Evolutionary conservation across 2,329 filamentous ascomycete genomes (phyloP).

Genomic region (Cladophialophora psammophila): DNA sequence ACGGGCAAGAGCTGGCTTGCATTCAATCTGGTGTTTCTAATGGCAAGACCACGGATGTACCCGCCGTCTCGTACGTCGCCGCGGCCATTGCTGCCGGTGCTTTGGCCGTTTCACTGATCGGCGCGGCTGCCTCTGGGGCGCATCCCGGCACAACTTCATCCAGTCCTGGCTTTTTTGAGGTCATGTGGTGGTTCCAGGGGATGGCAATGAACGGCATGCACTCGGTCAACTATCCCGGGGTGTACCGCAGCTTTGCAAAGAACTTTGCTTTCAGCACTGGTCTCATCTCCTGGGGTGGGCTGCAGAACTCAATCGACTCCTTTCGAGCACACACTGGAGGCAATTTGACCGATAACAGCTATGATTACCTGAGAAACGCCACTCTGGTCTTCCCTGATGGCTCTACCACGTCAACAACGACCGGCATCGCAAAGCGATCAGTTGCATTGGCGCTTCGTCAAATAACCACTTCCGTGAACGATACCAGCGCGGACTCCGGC

Average conservation of each 20-base stretch:
- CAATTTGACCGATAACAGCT: slow-evolving; percentile 81
- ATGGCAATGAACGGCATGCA: slow-evolving; percentile 97
- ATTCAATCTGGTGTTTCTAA: slow-evolving; percentile 83
- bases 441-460: slow-evolving; percentile 64
- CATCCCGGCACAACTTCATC: slow-evolving; percentile 68
- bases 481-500: slow-evolving; percentile 40
- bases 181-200: slow-evolving; percentile 88
- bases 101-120: slow-evolving; percentile 73
- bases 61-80: slow-evolving; percentile 82
- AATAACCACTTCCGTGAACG: slow-evolving; percentile 50
- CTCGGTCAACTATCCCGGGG: slow-evolving; percentile 82
- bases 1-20: slow-evolving; percentile 75
- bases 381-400: slow-evolving; percentile 75
- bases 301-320: slow-evolving; percentile 82
- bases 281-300: slow-evolving; percentile 78
- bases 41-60: slow-evolving; percentile 78
- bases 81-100: slow-evolving; percentile 87
- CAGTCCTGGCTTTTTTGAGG: slow-evolving; percentile 84
- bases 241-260: slow-evolving; percentile 88
- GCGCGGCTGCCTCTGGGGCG: slow-evolving; percentile 69
- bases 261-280: slow-evolving; percentile 95
- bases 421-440: slow-evolving; percentile 63
- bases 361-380: slow-evolving; percentile 74
- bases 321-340: slow-evolving; percentile 84
- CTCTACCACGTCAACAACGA: slow-evolving; percentile 55